phyloP scores from a whole-genome alignment of 176 grass and related monocot species.

The Oryza brachyantha region DNA sequence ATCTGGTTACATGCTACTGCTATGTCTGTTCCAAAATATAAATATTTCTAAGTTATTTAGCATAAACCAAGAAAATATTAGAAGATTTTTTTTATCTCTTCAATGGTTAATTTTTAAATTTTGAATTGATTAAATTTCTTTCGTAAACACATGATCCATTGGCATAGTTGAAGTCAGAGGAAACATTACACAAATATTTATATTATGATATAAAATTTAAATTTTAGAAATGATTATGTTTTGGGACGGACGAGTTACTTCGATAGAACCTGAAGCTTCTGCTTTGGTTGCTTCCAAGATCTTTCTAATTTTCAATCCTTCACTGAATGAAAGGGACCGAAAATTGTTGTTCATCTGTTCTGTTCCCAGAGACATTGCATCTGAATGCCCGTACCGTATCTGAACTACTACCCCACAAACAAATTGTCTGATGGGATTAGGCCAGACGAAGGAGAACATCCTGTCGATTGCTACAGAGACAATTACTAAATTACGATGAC shows the following conservation, averaged over 20 bases:
- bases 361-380: background rate
- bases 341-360: background rate
- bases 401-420: conserved; percentile 24
- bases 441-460: background rate
- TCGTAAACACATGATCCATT: too few species aligned
- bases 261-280: background rate
- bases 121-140: too few species aligned
- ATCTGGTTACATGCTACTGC: background rate
- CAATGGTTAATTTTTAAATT: too few species aligned
- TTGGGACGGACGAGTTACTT: too few species aligned
- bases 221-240: too few species aligned
- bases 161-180: too few species aligned
- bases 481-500: background rate
- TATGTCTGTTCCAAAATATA: too few species aligned
- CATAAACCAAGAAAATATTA: too few species aligned
- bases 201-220: too few species aligned
- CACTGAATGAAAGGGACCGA: background rate
- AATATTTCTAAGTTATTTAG: too few species aligned
- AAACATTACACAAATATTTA: too few species aligned
- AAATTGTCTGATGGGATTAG: background rate
- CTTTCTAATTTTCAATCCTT: background rate
- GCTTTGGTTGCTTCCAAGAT: background rate
- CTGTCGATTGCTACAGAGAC: conserved; percentile 7
- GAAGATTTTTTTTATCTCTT: too few species aligned
- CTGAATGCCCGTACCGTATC: conserved; percentile 3